Evolutionary conservation across 2,329 filamentous ascomycete species (phyloP).

Genomic region (Sordariomycetes sp.): DNA sequence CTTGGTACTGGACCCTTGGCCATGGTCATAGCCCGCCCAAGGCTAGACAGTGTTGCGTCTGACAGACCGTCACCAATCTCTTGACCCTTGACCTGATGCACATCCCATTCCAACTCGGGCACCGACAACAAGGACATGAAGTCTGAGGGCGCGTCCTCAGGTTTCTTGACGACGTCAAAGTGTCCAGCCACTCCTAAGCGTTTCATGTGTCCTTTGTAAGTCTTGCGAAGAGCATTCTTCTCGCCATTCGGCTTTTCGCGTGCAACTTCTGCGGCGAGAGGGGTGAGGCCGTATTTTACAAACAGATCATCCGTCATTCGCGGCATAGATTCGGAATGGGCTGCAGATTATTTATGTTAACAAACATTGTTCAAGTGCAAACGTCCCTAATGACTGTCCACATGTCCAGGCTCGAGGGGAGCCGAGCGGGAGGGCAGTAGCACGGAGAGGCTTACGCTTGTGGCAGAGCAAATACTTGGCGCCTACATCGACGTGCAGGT

Average conservation of each 20-base stretch:
- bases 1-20: slow-evolving; percentile 46
- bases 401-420: no score
- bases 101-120: slow-evolving; percentile 49
- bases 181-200: slow-evolving; percentile 51
- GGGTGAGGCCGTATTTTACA: slow-evolving; percentile 44
- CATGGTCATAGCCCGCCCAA: slow-evolving; percentile 47
- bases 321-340: slow-evolving; percentile 38
- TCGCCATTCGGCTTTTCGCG: slow-evolving; percentile 55
- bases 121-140: slow-evolving; percentile 40
- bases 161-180: slow-evolving; percentile 49
- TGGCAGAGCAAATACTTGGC: slow-evolving; percentile 58
- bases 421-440: slow-evolving; percentile 19
- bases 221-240: slow-evolving; percentile 58
- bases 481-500: slow-evolving; percentile 58
- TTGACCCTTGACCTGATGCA: slow-evolving; percentile 41
- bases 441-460: slow-evolving; percentile 52
- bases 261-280: slow-evolving; percentile 51
- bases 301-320: slow-evolving; percentile 48
- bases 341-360: slow-evolving; percentile 36
- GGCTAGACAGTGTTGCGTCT: slow-evolving; percentile 27
- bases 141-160: slow-evolving; percentile 39
- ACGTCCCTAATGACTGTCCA: slow-evolving; percentile 15
- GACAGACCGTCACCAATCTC: slow-evolving; percentile 46
- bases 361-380: slow-evolving; percentile 18
- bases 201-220: slow-evolving; percentile 62